Base-by-base conservation (phyloP, 352 stramenopile species). In the Plasmopara viticola region DNA sequence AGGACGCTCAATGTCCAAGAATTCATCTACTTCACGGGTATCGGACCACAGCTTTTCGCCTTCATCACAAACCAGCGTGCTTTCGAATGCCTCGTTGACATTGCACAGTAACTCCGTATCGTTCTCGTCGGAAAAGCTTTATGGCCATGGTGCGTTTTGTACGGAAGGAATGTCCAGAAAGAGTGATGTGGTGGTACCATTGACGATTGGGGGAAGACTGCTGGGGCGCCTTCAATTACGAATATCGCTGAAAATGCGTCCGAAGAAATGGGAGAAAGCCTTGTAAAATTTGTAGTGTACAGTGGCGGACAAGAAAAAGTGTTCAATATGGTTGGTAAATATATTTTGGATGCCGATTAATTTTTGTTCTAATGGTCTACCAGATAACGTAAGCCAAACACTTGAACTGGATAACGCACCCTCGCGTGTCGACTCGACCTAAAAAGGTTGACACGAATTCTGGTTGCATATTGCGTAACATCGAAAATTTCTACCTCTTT, bases 131-230 rank as follows among this genome's bases (percentile, higher is more conserved):
- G 69, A 87, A 35, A 69, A 70, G 44, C 64, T 72, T 10, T 74
- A 87, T 41, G 79, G 76, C 0, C 77, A 87, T 38, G 79, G 74
- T 15, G 78, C 69, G 8, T 90, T 90, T 44, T 87, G 77, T 38
- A 73, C 84, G 18, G 72, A 84, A 34, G 64, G 62, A 9, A 75
- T 58, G 41, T 51, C 56, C 39, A 70, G 66, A 42, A 81, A 84
- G 20, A 60, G 70, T 10, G 74, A 86, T 17, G 68, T 72, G 4
- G 64, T 64, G 44, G 72, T 87, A 38, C 72, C 79, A 17, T 54
- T 90, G 17, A 90, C 79, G 0, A 53, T 87, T 30, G 79, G 79
- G 13, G 79, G 79, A 9, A 72, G 74, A 55, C 51, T 90, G 20
- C 60, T 87, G 6, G 79, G 74, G 0, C 68, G 71, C 0, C 65